phyloP scores from a whole-genome alignment of 2,329 filamentous ascomycete genomes.

The Fusarium sp. region DNA sequence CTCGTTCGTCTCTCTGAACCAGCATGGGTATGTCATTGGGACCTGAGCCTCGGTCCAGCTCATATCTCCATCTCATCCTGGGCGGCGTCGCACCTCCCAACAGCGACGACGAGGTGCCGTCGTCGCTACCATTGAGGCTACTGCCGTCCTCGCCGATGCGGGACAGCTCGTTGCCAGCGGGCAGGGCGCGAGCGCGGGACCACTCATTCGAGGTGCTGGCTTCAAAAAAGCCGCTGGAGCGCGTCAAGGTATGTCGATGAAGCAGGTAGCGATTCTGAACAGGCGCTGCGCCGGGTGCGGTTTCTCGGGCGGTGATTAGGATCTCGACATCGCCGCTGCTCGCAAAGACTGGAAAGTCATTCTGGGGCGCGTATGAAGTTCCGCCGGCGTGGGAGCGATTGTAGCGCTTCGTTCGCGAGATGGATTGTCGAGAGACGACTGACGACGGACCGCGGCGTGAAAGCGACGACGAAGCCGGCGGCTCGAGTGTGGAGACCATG shows the following conservation, averaged over 20 bases:
- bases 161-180: slow-evolving; percentile 61
- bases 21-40: slow-evolving; percentile 88
- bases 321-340: slow-evolving; percentile 96
- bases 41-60: slow-evolving; percentile 81
- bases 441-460: slow-evolving; percentile 67
- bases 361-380: slow-evolving; percentile 76
- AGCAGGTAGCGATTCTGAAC: slow-evolving; percentile 85
- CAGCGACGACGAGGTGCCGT: slow-evolving; percentile 33
- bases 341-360: slow-evolving; percentile 93
- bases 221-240: slow-evolving; percentile 95
- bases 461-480: slow-evolving; percentile 60
- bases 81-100: slow-evolving; percentile 31
- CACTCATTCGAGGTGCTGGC: slow-evolving; percentile 85
- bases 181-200: slow-evolving; percentile 55
- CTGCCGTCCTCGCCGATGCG: slow-evolving; percentile 62
- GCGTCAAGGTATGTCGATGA: slow-evolving; percentile 86
- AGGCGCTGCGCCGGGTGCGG: slow-evolving; percentile 30
- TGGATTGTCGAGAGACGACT: slow-evolving; percentile 72
- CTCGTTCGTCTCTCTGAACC: slow-evolving; percentile 76
- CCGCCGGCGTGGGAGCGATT: slow-evolving; percentile 85
- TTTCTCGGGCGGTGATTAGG: slow-evolving; percentile 71
- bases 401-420: slow-evolving; percentile 75
- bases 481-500: slow-evolving; percentile 75
- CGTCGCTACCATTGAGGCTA: slow-evolving; percentile 37
- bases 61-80: slow-evolving; percentile 82